Evolutionary conservation across 2,329 filamentous ascomycete species (phyloP).

Genomic region (Tolypocladium sp.): DNA sequence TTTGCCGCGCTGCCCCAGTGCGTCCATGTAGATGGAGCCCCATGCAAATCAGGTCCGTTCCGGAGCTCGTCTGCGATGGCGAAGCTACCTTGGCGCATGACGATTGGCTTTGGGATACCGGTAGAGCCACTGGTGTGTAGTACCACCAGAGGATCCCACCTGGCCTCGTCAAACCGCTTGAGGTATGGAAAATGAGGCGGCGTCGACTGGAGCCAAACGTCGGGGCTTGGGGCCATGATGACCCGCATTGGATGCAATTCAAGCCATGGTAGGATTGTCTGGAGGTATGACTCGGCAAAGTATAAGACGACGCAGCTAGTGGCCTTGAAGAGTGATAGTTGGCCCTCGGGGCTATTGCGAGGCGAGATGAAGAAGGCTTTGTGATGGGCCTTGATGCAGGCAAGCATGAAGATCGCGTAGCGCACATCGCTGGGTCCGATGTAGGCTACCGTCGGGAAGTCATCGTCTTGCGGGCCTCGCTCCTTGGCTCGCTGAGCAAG

Average conservation of each 20-base stretch:
- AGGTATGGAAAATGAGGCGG: constrained; percentile 14
- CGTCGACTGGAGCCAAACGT: constrained; percentile 26
- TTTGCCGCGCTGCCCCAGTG: background rate
- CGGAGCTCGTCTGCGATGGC: constrained; percentile 22
- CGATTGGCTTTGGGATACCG: constrained; percentile 21
- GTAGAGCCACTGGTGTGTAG: constrained; percentile 9
- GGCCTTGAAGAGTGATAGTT: constrained; percentile 28
- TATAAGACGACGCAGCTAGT: constrained; percentile 31
- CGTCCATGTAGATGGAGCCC: constrained; percentile 1
- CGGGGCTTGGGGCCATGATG: constrained; percentile 20
- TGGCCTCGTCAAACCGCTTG: constrained; percentile 5
- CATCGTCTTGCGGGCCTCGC: constrained; percentile 13
- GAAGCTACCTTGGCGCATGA: constrained; percentile 27
- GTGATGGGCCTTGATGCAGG: constrained; percentile 5
- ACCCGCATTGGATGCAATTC: constrained; percentile 21
- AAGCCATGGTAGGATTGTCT: constrained; percentile 7
- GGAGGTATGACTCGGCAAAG: constrained; percentile 11
- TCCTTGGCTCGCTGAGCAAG: constrained; percentile 29
- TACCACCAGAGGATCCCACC: constrained; percentile 4
- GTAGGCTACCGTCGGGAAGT: constrained; percentile 25
- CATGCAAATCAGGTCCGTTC: constrained; percentile 6
- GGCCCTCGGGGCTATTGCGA: constrained; percentile 6
- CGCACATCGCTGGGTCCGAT: constrained; percentile 14
- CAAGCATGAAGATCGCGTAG: constrained; percentile 7
- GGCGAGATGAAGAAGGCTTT: constrained; percentile 7